Base-by-base conservation (phyloP, 257 asterid species). In the Linaria vulgaris region DNA sequence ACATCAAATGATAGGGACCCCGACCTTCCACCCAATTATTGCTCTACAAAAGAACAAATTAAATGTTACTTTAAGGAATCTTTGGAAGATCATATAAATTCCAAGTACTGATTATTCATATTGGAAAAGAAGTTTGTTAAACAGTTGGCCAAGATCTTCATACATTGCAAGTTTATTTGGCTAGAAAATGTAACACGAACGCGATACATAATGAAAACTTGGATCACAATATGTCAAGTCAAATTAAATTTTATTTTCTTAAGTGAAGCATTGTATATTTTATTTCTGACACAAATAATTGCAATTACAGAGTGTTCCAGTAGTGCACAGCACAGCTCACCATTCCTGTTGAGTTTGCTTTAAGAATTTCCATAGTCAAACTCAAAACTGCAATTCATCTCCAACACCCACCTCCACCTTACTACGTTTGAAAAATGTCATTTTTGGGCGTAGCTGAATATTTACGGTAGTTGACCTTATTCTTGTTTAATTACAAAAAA, bases 281-380 rank as follows among this genome's bases (percentile, higher is more conserved):
- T 0, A 38, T 30, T 30, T 56, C 8, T 15, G 16, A 15, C 27
- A 34, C 17, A 34, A 56, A 14, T 56, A 56, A 16, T 56, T 56
- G 47, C 11, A 56, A 11, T 2, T n/a, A 54, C 38, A 30, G 47
- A 57, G 39, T 43, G 53, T 21, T n/a, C 23, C 66, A 60, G n/a
- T 60, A 23, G 38, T 60, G 54, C 5, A 44, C 52, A 22, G 54
- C 5, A 44, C 52, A 22, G 25, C 66, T 22, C 41, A 43, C 47
- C 54, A n/a, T 43, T 59, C 41, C 53, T 59, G 20, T 34, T 34
- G 41, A 34, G 41, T 34, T 34, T 34, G 41, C 41, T 34, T 34
- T 34, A 34, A 34, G 41, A 34, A 34, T 8, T 3, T 3, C 10
- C 41, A 34, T 34, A 8, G 41, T 34, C 64, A 31, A 22, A 48